phyloP scores from a whole-genome alignment of 176 grass and related monocot genomes.

The Luzula sylvatica region DNA sequence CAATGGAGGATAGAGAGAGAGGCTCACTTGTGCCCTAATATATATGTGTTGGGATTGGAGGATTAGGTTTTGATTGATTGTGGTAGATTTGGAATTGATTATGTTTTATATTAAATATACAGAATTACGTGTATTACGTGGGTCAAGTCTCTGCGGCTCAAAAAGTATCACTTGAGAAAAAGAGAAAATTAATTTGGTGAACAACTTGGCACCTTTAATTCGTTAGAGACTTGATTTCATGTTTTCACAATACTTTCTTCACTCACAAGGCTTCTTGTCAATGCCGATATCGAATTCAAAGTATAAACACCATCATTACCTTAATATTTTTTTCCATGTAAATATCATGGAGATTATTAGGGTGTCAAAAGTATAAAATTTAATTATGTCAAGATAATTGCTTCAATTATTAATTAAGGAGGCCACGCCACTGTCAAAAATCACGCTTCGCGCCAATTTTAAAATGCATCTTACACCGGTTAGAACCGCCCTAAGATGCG shows the following conservation, averaged over 20 bases:
- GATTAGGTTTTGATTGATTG: slow-evolving; percentile 28
- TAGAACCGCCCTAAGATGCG: no score
- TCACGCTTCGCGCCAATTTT: no score
- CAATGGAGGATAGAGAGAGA: slow-evolving; percentile 1
- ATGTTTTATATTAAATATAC: background rate
- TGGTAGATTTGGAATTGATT: slow-evolving; percentile 2
- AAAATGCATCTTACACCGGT: no score
- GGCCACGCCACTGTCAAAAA: no score
- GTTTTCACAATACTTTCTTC: slow-evolving; percentile 11
- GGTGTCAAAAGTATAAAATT: background rate
- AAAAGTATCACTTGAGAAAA: slow-evolving; percentile 1
- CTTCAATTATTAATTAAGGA: no score
- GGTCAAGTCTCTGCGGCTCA: background rate
- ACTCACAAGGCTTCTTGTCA: slow-evolving; percentile 27
- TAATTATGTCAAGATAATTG: background rate
- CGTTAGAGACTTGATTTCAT: slow-evolving; percentile 1
- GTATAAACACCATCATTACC: background rate
- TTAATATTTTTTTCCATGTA: no score
- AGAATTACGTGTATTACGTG: no score
- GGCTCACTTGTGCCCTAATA: background rate
- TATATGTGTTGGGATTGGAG: background rate
- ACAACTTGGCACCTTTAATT: slow-evolving; percentile 24
- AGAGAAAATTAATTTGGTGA: slow-evolving; percentile 17
- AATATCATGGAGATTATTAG: background rate
- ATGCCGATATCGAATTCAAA: background rate